Conservation (phyloP, 2,329 filamentous ascomycete species). For the Nothophaeocryptopus gaeumannii region DNA sequence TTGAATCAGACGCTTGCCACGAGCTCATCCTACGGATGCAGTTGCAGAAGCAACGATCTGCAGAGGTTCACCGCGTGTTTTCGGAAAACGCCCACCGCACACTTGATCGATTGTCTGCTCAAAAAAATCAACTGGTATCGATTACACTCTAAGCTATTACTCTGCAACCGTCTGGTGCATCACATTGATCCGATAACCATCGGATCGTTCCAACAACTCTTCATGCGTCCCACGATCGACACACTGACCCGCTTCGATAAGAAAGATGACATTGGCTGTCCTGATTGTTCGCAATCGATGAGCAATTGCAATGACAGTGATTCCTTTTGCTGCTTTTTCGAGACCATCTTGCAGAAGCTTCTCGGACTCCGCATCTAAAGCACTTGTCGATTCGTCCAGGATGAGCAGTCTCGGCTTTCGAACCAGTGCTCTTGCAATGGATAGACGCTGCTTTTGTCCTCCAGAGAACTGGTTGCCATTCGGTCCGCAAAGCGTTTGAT, state of each 20-base stretch:
- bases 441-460: slow-evolving; percentile 42
- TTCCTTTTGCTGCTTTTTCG: slow-evolving; percentile 29
- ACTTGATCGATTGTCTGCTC: neutral
- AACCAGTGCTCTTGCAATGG: slow-evolving; percentile 42
- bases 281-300: slow-evolving; percentile 43
- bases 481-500: slow-evolving; percentile 54
- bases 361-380: slow-evolving; percentile 43
- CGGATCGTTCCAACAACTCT: slow-evolving; percentile 29
- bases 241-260: slow-evolving; percentile 49
- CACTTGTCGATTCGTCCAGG: slow-evolving; percentile 43
- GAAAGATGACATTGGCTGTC: slow-evolving; percentile 42
- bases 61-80: neutral
- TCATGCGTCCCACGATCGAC: slow-evolving; percentile 50
- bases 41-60: neutral
- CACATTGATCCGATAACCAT: slow-evolving; percentile 14
- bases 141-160: neutral
- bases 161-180: slow-evolving; percentile 15
- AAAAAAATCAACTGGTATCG: neutral
- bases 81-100: neutral
- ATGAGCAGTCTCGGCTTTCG: slow-evolving; percentile 41
- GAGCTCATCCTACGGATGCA: neutral
- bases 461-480: slow-evolving; percentile 41
- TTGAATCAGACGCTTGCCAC: neutral
- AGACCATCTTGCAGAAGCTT: slow-evolving; percentile 39
- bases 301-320: slow-evolving; percentile 46